Base-by-base conservation (phyloP, 2,329 filamentous ascomycete genomes). In the Ciborinia camelliae region DNA sequence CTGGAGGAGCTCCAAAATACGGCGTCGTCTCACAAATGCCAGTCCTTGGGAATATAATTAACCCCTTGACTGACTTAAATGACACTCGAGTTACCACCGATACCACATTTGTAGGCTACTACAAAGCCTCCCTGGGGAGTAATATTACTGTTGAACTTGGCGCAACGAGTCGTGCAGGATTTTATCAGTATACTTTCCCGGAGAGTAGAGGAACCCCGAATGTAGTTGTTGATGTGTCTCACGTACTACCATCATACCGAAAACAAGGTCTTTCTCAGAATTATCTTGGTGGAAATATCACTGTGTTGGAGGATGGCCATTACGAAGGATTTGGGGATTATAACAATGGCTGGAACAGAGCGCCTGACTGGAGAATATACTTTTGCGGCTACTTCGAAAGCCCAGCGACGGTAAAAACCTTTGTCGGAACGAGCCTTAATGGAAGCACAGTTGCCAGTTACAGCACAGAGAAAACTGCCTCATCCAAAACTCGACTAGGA, bases 1-100 rank as follows among this genome's bases (percentile, higher is more conserved):
- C 87, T 0, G 88, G 87, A 4, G 87, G 88, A 1, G 85, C 85
- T 1, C 86, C 87, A 2, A 90, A 90, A 0, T 90, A 90, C 64
- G 87, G 87, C 4, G 84, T 88, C 2, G 82, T 87, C 35, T 79
- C 82, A 0, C 84, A 86, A 74, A 79, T 86, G 76, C 85, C 84
- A 0, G 75, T 83, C 9, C 70, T 81, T 0, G 84, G 83, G 0
- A 71, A 73, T 18, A 74, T 86, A 50, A 68, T 68, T 10, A 82
- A 88, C 63, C 85, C 86, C 4, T 75, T 89, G 39, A 78, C 75
- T 8, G 80, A 86, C 67, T 76, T 84, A 39, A 83, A 81, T 28
- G 79, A 85, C 30, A 80, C 79, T 1, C 81, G 87, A 72, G 80
- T 80, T 66, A 69, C 73, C 68, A 69, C 80, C 39, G 80, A 88